Percentiles rank a stretch among this genome's conserved stretches.
phyloP scores from a whole-genome alignment of 495 filamentous ascomycete genomes.

The Tuber magnatum region DNA sequence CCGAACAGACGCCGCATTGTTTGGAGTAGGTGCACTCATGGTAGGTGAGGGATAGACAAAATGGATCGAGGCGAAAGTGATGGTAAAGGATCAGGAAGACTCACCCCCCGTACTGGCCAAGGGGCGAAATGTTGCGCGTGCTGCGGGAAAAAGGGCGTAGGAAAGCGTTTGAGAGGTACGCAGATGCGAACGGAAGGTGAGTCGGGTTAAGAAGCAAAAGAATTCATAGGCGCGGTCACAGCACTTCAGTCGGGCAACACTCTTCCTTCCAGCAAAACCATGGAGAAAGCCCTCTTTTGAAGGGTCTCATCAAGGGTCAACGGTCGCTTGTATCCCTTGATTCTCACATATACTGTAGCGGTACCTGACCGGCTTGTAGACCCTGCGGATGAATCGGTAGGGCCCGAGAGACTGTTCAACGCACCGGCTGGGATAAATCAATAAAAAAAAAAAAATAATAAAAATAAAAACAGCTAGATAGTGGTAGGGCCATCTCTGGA shows the following conservation, averaged over 20 bases:
- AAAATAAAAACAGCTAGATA: neutral
- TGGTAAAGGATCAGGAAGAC: neutral
- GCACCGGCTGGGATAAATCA: neutral
- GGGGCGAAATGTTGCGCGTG: slow-evolving; percentile 9
- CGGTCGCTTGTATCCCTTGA: neutral
- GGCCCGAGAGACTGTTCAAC: neutral
- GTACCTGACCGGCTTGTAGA: neutral
- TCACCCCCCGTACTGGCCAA: neutral
- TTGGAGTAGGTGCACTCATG: slow-evolving; percentile 21
- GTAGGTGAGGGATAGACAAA: slow-evolving; percentile 15
- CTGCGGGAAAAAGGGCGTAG: neutral
- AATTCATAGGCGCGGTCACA: slow-evolving; percentile 8
- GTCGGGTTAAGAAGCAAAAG: slow-evolving; percentile 6
- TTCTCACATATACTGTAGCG: neutral
- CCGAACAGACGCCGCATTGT: slow-evolving; percentile 23
- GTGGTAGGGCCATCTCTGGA: neutral
- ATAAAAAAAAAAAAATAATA: no score
- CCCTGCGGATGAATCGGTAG: neutral
- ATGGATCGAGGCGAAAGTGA: slow-evolving; percentile 8
- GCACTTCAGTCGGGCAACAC: neutral
- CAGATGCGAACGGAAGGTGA: slow-evolving; percentile 7
- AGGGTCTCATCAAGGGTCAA: neutral
- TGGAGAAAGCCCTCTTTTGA: neutral
- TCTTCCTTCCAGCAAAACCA: neutral
- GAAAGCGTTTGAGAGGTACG: neutral